Percentiles rank a stretch among this genome's conserved stretches.
Conservation (phyloP, 306 rosid genomes). For the Fagus crenata region DNA sequence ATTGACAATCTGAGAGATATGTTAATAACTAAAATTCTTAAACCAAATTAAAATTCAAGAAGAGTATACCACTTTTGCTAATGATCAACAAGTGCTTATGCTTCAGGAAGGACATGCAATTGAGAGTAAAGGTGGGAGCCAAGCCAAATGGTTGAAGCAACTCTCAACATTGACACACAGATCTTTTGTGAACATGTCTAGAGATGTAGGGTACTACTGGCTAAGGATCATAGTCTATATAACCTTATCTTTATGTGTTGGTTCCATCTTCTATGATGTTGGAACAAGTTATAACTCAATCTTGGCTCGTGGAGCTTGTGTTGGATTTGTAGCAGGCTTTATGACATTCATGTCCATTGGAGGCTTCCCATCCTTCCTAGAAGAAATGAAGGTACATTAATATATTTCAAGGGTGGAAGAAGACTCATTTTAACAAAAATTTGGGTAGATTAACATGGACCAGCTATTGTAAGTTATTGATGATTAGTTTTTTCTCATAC, state of each 20-base stretch:
- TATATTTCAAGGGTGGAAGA: background rate
- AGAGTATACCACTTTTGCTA: background rate
- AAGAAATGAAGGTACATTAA: slow-evolving; percentile 77
- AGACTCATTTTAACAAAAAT: background rate
- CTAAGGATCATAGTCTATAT: slow-evolving; percentile 64
- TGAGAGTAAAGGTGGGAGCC: slow-evolving; percentile 48
- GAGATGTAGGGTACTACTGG: slow-evolving; percentile 94
- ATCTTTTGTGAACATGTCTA: slow-evolving; percentile 81
- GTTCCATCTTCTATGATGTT: slow-evolving; percentile 59
- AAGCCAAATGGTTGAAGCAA: slow-evolving; percentile 83
- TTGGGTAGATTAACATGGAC: background rate
- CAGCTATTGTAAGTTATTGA: background rate
- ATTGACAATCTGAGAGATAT: background rate
- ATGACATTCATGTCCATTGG: slow-evolving; percentile 96
- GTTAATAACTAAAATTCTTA: background rate
- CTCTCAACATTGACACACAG: slow-evolving; percentile 65
- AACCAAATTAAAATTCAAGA: background rate
- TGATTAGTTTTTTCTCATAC: slow-evolving; percentile 17
- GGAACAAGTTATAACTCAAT: slow-evolving; percentile 65
- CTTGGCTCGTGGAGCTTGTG: slow-evolving; percentile 85
- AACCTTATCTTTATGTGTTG: slow-evolving; percentile 67
- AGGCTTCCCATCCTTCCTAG: slow-evolving; percentile 94
- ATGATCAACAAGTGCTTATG: background rate
- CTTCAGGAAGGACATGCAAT: slow-evolving; percentile 51
- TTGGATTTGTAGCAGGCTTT: slow-evolving; percentile 80